Conservation (phyloP, 805 yeast genomes). For the Ogataea ramenticola region DNA sequence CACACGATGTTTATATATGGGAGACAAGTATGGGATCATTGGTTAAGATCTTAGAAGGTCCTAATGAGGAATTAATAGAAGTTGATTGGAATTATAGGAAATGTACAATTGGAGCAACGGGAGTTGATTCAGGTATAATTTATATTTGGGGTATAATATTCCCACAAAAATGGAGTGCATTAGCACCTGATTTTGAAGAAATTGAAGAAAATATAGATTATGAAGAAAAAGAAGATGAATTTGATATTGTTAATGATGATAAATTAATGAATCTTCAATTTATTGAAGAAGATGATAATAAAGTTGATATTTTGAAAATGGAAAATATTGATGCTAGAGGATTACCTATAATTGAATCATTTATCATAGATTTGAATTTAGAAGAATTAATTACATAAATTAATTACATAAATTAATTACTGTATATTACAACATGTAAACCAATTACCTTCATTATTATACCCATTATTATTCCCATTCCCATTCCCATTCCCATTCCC, state of each 20-base stretch:
- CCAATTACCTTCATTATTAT: background rate
- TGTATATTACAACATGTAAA: constrained; percentile 1
- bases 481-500: background rate
- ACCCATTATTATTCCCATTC: background rate
- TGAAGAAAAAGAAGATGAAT: constrained; percentile 85
- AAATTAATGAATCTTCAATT: constrained; percentile 51
- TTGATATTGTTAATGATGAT: constrained; percentile 70
- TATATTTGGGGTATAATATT: constrained; percentile 76
- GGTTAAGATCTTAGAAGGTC: constrained; percentile 83
- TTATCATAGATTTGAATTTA: constrained; percentile 38
- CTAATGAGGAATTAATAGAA: constrained; percentile 78
- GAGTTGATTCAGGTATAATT: constrained; percentile 76
- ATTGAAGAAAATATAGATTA: constrained; percentile 88
- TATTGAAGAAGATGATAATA: constrained; percentile 54
- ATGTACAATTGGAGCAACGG: constrained; percentile 75
- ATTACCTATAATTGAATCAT: constrained; percentile 45
- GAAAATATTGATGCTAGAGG: constrained; percentile 73
- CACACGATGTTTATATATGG: constrained; percentile 90
- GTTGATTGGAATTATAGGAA: constrained; percentile 79
- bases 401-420: background rate
- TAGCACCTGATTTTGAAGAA: constrained; percentile 95
- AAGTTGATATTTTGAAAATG: constrained; percentile 56
- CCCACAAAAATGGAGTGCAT: constrained; percentile 93
- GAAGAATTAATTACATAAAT: background rate
- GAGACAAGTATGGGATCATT: constrained; percentile 85